Evolutionary conservation across 805 yeast genomes (phyloP).

Genomic region (Ogataea trehalophila): DNA sequence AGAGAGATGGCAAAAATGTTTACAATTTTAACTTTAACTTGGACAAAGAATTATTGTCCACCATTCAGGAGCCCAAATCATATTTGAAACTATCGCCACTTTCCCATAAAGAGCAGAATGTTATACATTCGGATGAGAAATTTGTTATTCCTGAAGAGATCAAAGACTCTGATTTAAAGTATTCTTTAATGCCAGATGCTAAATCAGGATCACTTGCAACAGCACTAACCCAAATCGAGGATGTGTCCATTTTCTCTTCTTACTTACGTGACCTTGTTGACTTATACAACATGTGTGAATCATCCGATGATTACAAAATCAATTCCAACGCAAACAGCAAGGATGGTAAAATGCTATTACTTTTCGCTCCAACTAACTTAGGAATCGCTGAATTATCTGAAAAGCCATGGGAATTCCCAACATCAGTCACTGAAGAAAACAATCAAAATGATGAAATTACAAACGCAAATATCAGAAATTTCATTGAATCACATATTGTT

Average conservation of each 20-base stretch:
- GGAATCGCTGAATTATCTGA: slow-evolving; percentile 46
- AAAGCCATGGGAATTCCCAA: slow-evolving; percentile 86
- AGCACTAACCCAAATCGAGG: slow-evolving; percentile 34
- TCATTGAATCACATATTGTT: slow-evolving; percentile 61
- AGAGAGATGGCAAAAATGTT: slow-evolving; percentile 12
- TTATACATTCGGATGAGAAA: not conserved
- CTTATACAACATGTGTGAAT: slow-evolving; percentile 43
- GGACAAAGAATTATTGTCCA: not conserved
- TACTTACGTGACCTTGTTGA: slow-evolving; percentile 62
- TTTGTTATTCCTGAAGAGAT: slow-evolving; percentile 1
- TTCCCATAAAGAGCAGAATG: not conserved
- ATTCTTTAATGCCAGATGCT: slow-evolving; percentile 24
- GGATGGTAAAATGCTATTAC: slow-evolving; percentile 33
- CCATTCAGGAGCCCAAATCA: not conserved
- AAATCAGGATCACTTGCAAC: slow-evolving; percentile 30
- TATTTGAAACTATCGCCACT: not conserved
- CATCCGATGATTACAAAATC: slow-evolving; percentile 17
- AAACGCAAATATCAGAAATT: slow-evolving; percentile 47
- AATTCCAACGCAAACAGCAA: slow-evolving; percentile 15
- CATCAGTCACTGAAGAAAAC: slow-evolving; percentile 35
- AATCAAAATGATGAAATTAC: slow-evolving; percentile 45
- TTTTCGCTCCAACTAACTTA: slow-evolving; percentile 68
- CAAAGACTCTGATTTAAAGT: slow-evolving; percentile 8
- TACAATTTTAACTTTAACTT: not conserved
- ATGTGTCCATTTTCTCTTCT: slow-evolving; percentile 59